These are phyloP conservation scores for Paspalum vaginatum DNA, from an alignment of 176 grass and related monocot genomes.

Conservation along the genomic window DNA sequence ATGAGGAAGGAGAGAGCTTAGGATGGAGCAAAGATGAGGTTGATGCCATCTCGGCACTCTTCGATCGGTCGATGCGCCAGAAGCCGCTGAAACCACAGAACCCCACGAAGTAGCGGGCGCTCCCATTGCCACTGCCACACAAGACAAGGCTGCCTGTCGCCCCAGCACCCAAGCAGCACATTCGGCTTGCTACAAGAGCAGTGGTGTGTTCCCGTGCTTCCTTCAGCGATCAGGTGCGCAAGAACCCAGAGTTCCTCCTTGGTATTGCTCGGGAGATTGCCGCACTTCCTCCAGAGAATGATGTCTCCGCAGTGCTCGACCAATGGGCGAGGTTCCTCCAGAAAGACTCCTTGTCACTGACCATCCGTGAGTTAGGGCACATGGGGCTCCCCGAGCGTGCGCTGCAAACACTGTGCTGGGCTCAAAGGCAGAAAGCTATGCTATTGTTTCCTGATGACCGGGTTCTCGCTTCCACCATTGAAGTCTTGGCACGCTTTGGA, in stretches of 20 bases:
- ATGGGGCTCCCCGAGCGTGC: slow-evolving; percentile 72
- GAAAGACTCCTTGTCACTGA: slow-evolving; percentile 83
- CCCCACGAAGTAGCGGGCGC: slow-evolving; percentile 40
- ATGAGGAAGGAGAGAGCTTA: not conserved
- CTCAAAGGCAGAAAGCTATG: slow-evolving; percentile 49
- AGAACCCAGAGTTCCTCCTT: slow-evolving; percentile 65
- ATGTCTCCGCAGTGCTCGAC: slow-evolving; percentile 65
- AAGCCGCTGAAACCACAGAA: slow-evolving; percentile 42
- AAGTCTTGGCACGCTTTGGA: slow-evolving; percentile 66
- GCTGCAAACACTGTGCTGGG: slow-evolving; percentile 78
- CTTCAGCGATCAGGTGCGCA: slow-evolving; percentile 64
- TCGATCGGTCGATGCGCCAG: slow-evolving; percentile 60
- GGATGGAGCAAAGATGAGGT: slow-evolving; percentile 71
- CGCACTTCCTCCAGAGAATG: slow-evolving; percentile 32
- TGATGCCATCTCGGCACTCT: slow-evolving; percentile 81
- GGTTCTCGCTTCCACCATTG: slow-evolving; percentile 60
- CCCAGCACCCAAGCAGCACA: slow-evolving; percentile 57
- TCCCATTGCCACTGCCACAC: slow-evolving; percentile 58
- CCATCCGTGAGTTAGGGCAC: slow-evolving; percentile 82
- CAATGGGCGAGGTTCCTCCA: slow-evolving; percentile 63
- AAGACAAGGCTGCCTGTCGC: slow-evolving; percentile 41
- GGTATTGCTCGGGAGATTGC: slow-evolving; percentile 73
- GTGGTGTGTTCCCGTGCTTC: slow-evolving; percentile 41
- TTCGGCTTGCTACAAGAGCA: slow-evolving; percentile 44
- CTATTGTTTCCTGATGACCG: slow-evolving; percentile 71